Percentiles rank a stretch among this genome's conserved stretches.
These are phyloP conservation scores for Candida mattraensis DNA, from an alignment of 805 yeast species.

Conservation along the genomic window DNA sequence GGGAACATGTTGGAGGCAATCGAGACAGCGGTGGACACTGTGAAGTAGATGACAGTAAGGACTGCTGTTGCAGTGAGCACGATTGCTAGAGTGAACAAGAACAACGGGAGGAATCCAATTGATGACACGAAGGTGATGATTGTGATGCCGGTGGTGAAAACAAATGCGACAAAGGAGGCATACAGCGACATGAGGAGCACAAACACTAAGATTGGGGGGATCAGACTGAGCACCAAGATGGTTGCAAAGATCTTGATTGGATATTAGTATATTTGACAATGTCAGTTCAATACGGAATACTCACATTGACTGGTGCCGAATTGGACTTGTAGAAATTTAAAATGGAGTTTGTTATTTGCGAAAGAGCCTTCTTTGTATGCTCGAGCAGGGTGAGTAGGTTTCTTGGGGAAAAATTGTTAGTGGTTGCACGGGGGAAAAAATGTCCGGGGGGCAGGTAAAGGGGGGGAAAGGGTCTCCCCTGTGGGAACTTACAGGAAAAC, in stretches of 20 bases:
- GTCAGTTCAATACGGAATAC: conserved; percentile 1
- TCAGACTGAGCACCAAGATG: conserved; percentile 12
- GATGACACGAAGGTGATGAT: conserved; percentile 16
- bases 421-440: conserved; percentile 8
- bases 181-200: conserved; percentile 16
- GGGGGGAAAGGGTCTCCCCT: conserved; percentile 2
- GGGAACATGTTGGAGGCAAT: conserved; percentile 14
- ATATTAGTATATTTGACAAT: conserved; percentile 8
- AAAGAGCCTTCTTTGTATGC: conserved; percentile 11
- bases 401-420: conserved; percentile 10
- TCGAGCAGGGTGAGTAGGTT: conserved; percentile 19
- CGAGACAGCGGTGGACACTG: conserved; percentile 9
- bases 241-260: conserved; percentile 13
- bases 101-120: conserved; percentile 28
- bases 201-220: conserved; percentile 18
- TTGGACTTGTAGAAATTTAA: conserved; percentile 14
- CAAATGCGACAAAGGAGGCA: conserved; percentile 14
- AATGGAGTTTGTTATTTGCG: conserved; percentile 6
- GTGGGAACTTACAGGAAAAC: conserved; percentile 26
- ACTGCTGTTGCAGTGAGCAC: conserved; percentile 15
- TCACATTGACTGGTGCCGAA: conserved; percentile 12
- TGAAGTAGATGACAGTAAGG: conserved; percentile 12
- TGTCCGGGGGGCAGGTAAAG: too few species aligned
- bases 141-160: conserved; percentile 21
- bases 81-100: conserved; percentile 18